Percentiles rank a stretch among this genome's conserved stretches.
These are phyloP conservation scores for Cyathus olla DNA, from an alignment of 1,284 basidiomycete species.

Conservation along the genomic window DNA sequence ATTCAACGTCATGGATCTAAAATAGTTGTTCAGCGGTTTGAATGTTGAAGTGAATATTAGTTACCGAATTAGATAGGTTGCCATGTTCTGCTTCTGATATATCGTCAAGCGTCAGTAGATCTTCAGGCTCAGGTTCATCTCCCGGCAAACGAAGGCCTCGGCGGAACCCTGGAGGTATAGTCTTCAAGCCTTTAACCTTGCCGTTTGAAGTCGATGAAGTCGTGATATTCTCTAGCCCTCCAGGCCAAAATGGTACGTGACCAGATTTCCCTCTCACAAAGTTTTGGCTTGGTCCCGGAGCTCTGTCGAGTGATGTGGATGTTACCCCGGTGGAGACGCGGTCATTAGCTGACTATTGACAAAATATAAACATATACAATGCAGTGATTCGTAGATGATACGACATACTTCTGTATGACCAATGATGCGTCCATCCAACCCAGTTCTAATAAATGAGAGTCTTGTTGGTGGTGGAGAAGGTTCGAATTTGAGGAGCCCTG, in stretches of 20 bases:
- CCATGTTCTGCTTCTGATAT: too few species aligned
- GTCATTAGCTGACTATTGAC: constrained; percentile 59
- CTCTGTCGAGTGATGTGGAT: constrained; percentile 87
- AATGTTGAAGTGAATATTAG: neutral
- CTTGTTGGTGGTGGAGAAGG: constrained; percentile 85
- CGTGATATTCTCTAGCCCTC: constrained; percentile 77
- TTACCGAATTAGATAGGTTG: too few species aligned
- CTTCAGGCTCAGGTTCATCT: constrained; percentile 61
- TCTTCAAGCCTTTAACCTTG: constrained; percentile 60
- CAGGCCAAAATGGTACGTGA: constrained; percentile 93
- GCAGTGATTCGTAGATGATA: constrained; percentile 3
- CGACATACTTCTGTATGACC: constrained; percentile 80
- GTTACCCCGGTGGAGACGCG: constrained; percentile 71
- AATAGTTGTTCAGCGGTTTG: neutral
- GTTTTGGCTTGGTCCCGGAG: constrained; percentile 80
- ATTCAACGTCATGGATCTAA: too few species aligned
- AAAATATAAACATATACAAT: neutral
- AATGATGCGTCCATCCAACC: constrained; percentile 83
- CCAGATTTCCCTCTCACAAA: constrained; percentile 96
- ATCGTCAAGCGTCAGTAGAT: constrained; percentile 53
- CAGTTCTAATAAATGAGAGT: constrained; percentile 81
- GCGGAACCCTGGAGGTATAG: constrained; percentile 70
- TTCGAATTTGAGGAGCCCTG: constrained; percentile 69
- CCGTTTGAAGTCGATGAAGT: neutral
- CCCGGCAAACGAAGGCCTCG: constrained; percentile 77